Percentiles rank a stretch among this genome's conserved stretches.
Evolutionary conservation across 257 asterid genomes (phyloP).

Genomic region (Nemophila menziesii): DNA sequence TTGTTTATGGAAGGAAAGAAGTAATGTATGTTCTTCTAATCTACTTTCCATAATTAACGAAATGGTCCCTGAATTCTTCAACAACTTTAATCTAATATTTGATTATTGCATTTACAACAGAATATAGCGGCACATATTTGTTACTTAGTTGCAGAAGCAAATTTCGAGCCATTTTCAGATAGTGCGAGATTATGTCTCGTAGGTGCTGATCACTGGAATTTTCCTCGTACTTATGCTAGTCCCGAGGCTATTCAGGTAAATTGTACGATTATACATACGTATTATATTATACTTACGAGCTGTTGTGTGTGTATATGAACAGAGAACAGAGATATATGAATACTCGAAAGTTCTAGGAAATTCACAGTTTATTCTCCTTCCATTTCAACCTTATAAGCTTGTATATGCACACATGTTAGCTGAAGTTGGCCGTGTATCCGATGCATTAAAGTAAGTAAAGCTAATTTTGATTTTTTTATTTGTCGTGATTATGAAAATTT

Average conservation of each 20-base stretch:
- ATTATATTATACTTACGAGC: not conserved
- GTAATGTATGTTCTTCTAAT: conserved; percentile 45
- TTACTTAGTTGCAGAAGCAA: conserved; percentile 90
- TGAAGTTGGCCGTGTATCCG: conserved; percentile 91
- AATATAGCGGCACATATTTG: conserved; percentile 90
- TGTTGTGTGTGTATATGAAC: conserved; percentile 17
- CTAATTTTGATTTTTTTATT: not conserved
- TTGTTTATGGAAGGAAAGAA: conserved; percentile 93
- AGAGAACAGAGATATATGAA: conserved; percentile 96
- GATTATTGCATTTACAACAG: conserved; percentile 19
- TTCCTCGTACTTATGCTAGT: conserved; percentile 85
- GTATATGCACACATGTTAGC: conserved; percentile 87
- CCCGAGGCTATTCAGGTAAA: conserved; percentile 99
- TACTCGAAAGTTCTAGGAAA: conserved; percentile 86
- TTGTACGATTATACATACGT: not conserved
- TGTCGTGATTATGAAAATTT: not conserved
- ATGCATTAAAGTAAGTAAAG: conserved; percentile 24
- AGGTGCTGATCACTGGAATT: conserved; percentile 93
- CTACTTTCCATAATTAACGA: no score
- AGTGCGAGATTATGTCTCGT: conserved; percentile 87
- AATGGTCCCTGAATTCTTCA: conserved; percentile 10
- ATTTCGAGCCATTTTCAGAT: conserved; percentile 79
- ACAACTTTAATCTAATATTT: not conserved
- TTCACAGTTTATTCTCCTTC: conserved; percentile 78
- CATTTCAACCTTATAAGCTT: conserved; percentile 95